phyloP scores from a whole-genome alignment of 768 basidiomycete species.

The Auriscalpium orientale region DNA sequence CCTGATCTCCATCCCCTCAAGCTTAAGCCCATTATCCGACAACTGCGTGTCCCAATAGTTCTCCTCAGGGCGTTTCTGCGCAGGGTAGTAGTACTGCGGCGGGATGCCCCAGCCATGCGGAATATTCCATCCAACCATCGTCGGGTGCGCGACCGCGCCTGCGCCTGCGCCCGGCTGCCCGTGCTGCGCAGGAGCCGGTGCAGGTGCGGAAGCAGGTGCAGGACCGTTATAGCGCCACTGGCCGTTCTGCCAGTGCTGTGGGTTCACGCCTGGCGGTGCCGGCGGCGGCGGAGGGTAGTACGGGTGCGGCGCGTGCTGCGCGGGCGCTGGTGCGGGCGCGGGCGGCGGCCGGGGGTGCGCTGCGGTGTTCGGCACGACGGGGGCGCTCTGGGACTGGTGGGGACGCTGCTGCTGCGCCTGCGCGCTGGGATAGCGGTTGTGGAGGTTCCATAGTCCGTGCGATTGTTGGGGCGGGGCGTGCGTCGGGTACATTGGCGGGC shows the following conservation, averaged over 20 bases:
- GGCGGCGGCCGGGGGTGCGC: background rate
- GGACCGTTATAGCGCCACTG: conserved; percentile 12
- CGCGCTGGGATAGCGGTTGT: background rate
- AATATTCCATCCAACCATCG: conserved; percentile 9
- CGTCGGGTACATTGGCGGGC: background rate
- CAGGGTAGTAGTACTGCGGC: conserved; percentile 40
- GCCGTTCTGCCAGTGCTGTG: conserved; percentile 15
- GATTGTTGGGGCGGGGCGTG: background rate
- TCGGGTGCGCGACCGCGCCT: conserved; percentile 7
- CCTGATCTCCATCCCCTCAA: conserved; percentile 60
- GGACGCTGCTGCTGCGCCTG: background rate
- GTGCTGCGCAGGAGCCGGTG: background rate
- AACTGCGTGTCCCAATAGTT: conserved; percentile 58
- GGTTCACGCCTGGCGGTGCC: conserved; percentile 14
- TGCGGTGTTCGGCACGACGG: background rate
- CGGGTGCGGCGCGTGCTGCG: background rate
- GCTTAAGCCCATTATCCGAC: conserved; percentile 54
- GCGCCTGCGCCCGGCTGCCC: background rate
- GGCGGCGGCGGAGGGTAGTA: conserved; percentile 10
- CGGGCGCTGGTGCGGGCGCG: background rate
- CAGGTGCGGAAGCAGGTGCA: background rate
- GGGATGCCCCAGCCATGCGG: conserved; percentile 13
- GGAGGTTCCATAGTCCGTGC: background rate
- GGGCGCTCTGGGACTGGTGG: background rate
- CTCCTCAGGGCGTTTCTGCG: conserved; percentile 52